Evolutionary conservation across 331 rosid species (phyloP).

Genomic region (Prunus yedoensis): DNA sequence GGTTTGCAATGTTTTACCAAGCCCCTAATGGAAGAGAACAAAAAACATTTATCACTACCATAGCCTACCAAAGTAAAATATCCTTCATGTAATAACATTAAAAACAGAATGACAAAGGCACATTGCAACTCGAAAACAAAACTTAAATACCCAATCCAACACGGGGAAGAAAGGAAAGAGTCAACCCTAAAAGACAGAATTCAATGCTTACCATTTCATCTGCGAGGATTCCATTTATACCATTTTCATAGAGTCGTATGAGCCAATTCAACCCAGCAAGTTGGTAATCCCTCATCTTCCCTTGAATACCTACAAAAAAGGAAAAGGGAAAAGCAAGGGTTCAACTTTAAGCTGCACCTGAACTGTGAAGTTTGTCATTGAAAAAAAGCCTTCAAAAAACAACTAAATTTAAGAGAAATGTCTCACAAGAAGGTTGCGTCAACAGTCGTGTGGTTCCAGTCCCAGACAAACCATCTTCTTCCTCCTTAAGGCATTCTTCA

Average conservation of each 20-base stretch:
- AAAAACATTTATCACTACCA: constrained; percentile 4
- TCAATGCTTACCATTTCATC: constrained; percentile 83
- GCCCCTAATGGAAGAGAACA: constrained; percentile 58
- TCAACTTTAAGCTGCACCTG: constrained; percentile 16
- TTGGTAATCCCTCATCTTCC: constrained; percentile 98
- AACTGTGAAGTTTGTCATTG: background rate
- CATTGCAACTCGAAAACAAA: background rate
- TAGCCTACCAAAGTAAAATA: constrained; percentile 10
- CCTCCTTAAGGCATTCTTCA: constrained; percentile 92
- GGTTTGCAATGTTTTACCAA: constrained; percentile 93
- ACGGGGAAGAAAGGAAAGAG: background rate
- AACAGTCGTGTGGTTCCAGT: constrained; percentile 71
- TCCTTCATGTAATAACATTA: background rate
- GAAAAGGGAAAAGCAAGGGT: constrained; percentile 4
- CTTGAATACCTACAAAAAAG: constrained; percentile 73
- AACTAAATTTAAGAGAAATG: background rate
- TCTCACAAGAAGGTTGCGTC: constrained; percentile 88
- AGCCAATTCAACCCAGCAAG: constrained; percentile 98
- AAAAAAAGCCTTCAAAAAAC: background rate
- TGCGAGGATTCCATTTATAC: constrained; percentile 96
- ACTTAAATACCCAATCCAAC: background rate
- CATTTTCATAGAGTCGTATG: constrained; percentile 89
- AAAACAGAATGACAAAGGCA: background rate
- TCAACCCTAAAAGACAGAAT: constrained; percentile 1
- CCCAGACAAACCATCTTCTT: constrained; percentile 81